Evolutionary conservation across 768 basidiomycete species (phyloP).

Genomic region (Leccinum rimulosum): DNA sequence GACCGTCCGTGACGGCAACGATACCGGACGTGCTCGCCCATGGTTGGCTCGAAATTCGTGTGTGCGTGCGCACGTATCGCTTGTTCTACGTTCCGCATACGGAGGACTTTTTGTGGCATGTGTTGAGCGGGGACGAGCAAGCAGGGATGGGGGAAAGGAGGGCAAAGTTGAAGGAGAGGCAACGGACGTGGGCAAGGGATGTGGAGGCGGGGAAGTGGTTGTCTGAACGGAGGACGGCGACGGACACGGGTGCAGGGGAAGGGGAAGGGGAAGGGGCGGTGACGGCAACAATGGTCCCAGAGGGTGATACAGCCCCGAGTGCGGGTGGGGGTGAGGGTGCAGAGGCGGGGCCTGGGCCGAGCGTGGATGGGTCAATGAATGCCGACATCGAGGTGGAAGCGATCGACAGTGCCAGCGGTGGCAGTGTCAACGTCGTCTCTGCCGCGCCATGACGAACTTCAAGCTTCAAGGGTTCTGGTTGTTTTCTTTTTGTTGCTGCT

Average conservation of each 20-base stretch:
- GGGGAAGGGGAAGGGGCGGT: not conserved
- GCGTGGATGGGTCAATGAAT: not conserved
- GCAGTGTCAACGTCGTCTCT: not conserved
- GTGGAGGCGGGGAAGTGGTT: constrained; percentile 18
- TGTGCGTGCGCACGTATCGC: constrained; percentile 49
- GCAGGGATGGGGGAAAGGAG: not conserved
- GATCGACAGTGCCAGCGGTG: constrained; percentile 1
- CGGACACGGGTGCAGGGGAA: not conserved
- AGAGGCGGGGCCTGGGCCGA: not conserved
- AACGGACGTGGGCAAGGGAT: constrained; percentile 14
- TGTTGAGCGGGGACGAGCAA: constrained; percentile 9
- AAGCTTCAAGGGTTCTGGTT: not conserved
- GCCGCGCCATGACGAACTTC: constrained; percentile 9
- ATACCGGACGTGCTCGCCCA: constrained; percentile 47
- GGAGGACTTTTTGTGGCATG: constrained; percentile 22
- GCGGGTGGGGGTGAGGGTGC: not conserved
- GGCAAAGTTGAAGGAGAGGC: constrained; percentile 8
- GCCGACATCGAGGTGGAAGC: not conserved
- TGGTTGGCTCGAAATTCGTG: constrained; percentile 74
- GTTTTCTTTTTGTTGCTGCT: not conserved
- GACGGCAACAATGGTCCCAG: not conserved
- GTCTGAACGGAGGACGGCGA: not conserved
- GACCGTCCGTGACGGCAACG: constrained; percentile 15
- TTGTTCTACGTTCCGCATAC: constrained; percentile 27
- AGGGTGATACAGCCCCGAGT: not conserved